Conservation (phyloP, 495 filamentous ascomycete genomes). For the Penicillium pancosmium region DNA sequence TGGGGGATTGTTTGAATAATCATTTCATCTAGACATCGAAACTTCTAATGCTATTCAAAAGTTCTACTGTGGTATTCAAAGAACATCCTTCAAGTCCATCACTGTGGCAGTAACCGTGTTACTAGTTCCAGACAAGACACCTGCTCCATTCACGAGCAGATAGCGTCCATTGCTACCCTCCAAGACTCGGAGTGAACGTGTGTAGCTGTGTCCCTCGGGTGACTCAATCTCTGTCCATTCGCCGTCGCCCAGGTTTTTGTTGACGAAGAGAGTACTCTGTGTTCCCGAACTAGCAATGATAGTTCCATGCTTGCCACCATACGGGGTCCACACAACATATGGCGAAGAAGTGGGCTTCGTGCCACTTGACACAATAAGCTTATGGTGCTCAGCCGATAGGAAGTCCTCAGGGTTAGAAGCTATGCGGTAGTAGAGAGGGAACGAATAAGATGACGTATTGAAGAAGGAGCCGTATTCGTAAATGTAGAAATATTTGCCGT, state of each 20-base stretch:
- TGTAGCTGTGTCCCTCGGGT: constrained; percentile 52
- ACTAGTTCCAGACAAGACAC: constrained; percentile 24
- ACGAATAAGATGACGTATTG: constrained; percentile 40
- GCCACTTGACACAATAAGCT: constrained; percentile 49
- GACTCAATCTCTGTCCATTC: constrained; percentile 58
- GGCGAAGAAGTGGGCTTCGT: constrained; percentile 56
- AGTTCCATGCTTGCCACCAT: constrained; percentile 59
- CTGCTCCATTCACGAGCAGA: constrained; percentile 33
- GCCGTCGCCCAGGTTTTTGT: constrained; percentile 55
- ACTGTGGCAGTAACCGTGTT: constrained; percentile 39
- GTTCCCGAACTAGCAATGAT: constrained; percentile 59
- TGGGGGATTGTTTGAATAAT: no score
- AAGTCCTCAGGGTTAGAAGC: constrained; percentile 57
- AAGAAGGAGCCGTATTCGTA: constrained; percentile 65
- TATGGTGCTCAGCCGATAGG: constrained; percentile 38
- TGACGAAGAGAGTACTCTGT: constrained; percentile 57
- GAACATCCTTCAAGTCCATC: constrained; percentile 28
- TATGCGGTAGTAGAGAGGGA: constrained; percentile 62
- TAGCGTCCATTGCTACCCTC: constrained; percentile 30
- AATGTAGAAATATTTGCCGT: constrained; percentile 61
- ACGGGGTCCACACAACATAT: constrained; percentile 56
- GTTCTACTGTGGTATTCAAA: neutral
- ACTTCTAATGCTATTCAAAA: no score
- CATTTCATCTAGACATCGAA: no score
- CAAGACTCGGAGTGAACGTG: constrained; percentile 51